A percentile compares a stretch with the other conserved stretches of the same genome.
phyloP scores from a whole-genome alignment of 805 yeast genomes.

The Nematodospora valgi region DNA sequence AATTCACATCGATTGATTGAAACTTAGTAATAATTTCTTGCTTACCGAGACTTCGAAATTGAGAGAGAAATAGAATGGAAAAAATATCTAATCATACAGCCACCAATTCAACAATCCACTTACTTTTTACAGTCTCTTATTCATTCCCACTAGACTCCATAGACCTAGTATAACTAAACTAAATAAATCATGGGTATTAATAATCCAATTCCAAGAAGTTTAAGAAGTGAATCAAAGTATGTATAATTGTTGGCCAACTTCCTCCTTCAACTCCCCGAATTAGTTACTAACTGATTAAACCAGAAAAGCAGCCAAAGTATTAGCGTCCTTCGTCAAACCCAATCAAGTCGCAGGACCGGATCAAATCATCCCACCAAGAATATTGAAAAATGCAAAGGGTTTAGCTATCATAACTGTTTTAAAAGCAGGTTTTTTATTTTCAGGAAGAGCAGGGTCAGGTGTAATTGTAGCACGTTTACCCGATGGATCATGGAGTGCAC shows the following conservation, averaged over 20 bases:
- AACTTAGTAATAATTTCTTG: too few relatives aligned
- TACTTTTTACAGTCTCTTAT: neutral
- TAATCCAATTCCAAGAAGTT: conserved; percentile 91
- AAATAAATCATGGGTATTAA: conserved; percentile 62
- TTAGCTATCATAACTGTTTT: conserved; percentile 89
- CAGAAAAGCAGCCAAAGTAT: conserved; percentile 89
- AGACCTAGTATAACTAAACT: neutral
- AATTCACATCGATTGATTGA: too few relatives aligned
- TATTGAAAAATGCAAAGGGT: conserved; percentile 87
- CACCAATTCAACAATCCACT: neutral
- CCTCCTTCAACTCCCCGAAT: too few relatives aligned
- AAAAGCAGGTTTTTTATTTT: conserved; percentile 93
- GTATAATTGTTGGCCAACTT: conserved; percentile 26
- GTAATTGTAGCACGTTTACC: conserved; percentile 90
- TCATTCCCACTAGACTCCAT: neutral
- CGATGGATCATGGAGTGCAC: conserved; percentile 97
- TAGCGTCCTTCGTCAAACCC: conserved; percentile 89
- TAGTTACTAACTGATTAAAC: conserved; percentile 18
- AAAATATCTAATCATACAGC: too few relatives aligned
- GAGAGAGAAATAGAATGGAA: too few relatives aligned
- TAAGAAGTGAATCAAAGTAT: conserved; percentile 80
- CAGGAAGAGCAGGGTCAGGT: conserved; percentile 98
- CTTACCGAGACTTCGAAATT: too few relatives aligned
- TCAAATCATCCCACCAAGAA: conserved; percentile 82
- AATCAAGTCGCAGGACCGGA: conserved; percentile 91